Conservation (phyloP, 1,284 basidiomycete genomes). For the Tilletiopsis washingtonensis region DNA sequence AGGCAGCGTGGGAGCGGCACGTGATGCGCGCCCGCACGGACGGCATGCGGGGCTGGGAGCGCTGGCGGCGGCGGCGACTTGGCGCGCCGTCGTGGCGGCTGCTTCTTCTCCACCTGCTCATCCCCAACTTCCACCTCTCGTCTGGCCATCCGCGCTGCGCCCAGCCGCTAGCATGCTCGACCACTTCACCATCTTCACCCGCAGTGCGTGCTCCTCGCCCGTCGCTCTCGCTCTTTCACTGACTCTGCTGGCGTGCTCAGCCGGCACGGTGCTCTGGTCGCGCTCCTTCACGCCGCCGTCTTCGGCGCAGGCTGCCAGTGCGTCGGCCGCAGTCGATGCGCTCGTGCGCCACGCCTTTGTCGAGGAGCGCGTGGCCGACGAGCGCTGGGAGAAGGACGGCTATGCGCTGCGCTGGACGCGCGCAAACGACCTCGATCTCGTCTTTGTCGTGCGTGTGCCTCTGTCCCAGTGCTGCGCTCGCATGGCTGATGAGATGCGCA, state of each 20-base stretch:
- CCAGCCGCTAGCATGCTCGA: constrained; percentile 23
- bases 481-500: too few relatives aligned
- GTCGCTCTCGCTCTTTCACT: neutral
- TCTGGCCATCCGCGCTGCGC: too few relatives aligned
- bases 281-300: constrained; percentile 26
- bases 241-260: neutral
- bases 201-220: constrained; percentile 8
- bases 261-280: constrained; percentile 38
- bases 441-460: constrained; percentile 31
- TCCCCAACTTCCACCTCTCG: too few relatives aligned
- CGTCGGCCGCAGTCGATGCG: constrained; percentile 26
- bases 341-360: constrained; percentile 41
- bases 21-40: too few relatives aligned
- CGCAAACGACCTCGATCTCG: constrained; percentile 41
- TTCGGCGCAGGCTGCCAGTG: constrained; percentile 1
- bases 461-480: too few relatives aligned
- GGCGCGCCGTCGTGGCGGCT: too few relatives aligned
- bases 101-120: too few relatives aligned
- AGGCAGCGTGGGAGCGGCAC: too few relatives aligned
- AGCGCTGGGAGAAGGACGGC: constrained; percentile 35
- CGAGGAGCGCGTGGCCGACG: constrained; percentile 30
- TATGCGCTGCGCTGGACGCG: constrained; percentile 41
- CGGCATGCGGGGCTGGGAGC: too few relatives aligned
- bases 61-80: too few relatives aligned
- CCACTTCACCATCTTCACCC: constrained; percentile 37